phyloP scores from a whole-genome alignment of 441 rosid genomes.

The Dalechampia spathulata region DNA sequence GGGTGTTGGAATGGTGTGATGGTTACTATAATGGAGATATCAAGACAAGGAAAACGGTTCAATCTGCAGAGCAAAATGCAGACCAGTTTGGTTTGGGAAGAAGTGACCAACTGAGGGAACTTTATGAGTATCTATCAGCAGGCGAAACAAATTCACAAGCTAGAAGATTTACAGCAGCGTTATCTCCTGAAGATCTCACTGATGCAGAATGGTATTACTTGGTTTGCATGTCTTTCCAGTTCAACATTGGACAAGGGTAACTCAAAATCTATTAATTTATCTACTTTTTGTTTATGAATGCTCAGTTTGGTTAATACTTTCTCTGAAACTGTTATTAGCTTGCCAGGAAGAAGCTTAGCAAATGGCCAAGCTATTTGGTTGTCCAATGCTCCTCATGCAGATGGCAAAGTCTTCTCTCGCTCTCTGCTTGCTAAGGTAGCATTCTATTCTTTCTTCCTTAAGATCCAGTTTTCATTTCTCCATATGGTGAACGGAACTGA shows the following conservation, averaged over 20 bases:
- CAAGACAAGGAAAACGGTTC: slow-evolving; percentile 70
- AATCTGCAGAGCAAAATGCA: slow-evolving; percentile 33
- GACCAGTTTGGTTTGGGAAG: slow-evolving; percentile 58
- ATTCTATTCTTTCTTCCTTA: slow-evolving; percentile 11
- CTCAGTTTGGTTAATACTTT: slow-evolving; percentile 1
- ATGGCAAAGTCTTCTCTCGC: slow-evolving; percentile 65
- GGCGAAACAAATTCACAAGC: slow-evolving; percentile 39
- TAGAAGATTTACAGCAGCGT: slow-evolving; percentile 40
- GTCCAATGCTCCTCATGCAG: slow-evolving; percentile 71
- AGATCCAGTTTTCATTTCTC: slow-evolving; percentile 14
- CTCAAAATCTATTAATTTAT: too few relatives aligned
- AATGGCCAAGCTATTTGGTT: slow-evolving; percentile 61
- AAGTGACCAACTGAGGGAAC: slow-evolving; percentile 67
- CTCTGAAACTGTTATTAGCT: slow-evolving; percentile 29
- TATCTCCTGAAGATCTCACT: slow-evolving; percentile 81
- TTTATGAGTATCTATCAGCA: slow-evolving; percentile 46
- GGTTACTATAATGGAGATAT: slow-evolving; percentile 89
- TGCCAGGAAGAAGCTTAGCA: slow-evolving; percentile 71
- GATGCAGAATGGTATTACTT: slow-evolving; percentile 91
- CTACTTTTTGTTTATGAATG: slow-evolving; percentile 3
- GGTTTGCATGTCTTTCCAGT: slow-evolving; percentile 87
- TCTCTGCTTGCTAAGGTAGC: slow-evolving; percentile 89
- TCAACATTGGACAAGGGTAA: slow-evolving; percentile 71
- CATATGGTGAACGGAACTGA: slow-evolving; percentile 6
- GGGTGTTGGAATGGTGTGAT: slow-evolving; percentile 72